phyloP scores from a whole-genome alignment of 768 basidiomycete genomes.

The Boletus pseudo-olivaceus region DNA sequence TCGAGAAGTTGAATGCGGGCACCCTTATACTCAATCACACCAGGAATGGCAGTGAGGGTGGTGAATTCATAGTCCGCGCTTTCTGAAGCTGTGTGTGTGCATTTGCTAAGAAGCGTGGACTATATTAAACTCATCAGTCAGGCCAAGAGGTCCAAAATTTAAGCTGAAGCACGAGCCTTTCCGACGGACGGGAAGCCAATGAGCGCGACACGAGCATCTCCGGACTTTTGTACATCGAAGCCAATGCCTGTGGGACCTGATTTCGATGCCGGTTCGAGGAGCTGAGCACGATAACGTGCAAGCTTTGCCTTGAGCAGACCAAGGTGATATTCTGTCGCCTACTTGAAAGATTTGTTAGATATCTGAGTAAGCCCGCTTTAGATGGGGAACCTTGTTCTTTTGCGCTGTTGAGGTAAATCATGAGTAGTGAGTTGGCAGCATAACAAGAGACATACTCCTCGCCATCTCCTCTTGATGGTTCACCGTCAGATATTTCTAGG shows the following conservation, averaged over 20 bases:
- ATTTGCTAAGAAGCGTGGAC: constrained; percentile 89
- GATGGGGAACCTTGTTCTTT: constrained; percentile 80
- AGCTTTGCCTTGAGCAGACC: constrained; percentile 93
- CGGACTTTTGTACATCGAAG: constrained; percentile 84
- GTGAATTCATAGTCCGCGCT: constrained; percentile 96
- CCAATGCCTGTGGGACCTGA: constrained; percentile 77
- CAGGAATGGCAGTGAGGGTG: constrained; percentile 92
- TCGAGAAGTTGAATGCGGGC: constrained; percentile 91
- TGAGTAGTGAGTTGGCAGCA: background rate
- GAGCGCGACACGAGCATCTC: constrained; percentile 86
- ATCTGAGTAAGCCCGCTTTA: background rate
- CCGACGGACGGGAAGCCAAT: constrained; percentile 98
- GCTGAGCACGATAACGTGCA: constrained; percentile 89
- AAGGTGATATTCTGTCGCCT: constrained; percentile 94
- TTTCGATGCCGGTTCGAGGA: constrained; percentile 88
- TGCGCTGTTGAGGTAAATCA: constrained; percentile 53
- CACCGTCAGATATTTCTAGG: constrained; percentile 8
- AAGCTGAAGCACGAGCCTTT: constrained; percentile 44
- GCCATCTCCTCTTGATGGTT: constrained; percentile 85
- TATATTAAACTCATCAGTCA: constrained; percentile 30
- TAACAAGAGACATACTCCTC: constrained; percentile 64
- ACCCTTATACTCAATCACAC: constrained; percentile 94
- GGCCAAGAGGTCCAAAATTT: background rate
- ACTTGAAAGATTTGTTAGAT: constrained; percentile 15
- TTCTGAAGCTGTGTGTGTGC: constrained; percentile 86